Evolutionary conservation across 2,329 filamentous ascomycete genomes (phyloP), one percentile per base, ranked within the genome.

Genomic region (Aspergillus sclerotialis): DNA sequence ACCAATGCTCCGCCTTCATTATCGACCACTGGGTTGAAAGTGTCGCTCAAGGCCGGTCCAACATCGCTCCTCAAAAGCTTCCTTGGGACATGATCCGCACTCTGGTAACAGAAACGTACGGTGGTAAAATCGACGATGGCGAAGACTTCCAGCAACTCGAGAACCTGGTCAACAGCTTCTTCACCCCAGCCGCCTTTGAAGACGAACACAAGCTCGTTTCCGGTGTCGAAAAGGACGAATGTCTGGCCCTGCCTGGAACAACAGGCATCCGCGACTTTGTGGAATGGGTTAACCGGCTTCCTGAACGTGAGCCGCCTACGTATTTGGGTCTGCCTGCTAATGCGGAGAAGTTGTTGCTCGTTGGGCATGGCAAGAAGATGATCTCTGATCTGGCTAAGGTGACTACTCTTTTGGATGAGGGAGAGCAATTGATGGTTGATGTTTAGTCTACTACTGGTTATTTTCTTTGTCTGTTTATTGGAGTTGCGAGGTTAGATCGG

Each of bases 1-100:
- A 96, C 63, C 90, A 98, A 73, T 98, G 92, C 66, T 94, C 85
- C 29, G 86, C 87, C 35, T 92, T 86, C 61, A 93, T 98, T 46
- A 87, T 96, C 48, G 92, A 98, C 56, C 85, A 83, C 19, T 98
- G 92, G 92, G 74, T 95, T 43, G 87, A 95, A 49, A 72, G 72
- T 4, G 79, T 86, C 19, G 84, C 90, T 3, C 79, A 83, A 48
- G 87, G 83, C 45, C 82, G 92, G 39, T 90, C 87, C 40, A 98
- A 98, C 60, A 81, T 98, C 48, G 87, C 89, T 2, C 92, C 92
- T 4, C 78, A 84, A 52, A 94, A 93, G 55, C 85, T 98, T 13
- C 93, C 92, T 1, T 98, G 92, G 92, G 83, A 93, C 37, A 89
- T 98, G 77, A 82, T 98, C 43, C 82, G 87, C 40, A 88, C 83